These are phyloP conservation scores for Rhododendron molle DNA, from an alignment of 148 eudicot species.

Conservation along the genomic window DNA sequence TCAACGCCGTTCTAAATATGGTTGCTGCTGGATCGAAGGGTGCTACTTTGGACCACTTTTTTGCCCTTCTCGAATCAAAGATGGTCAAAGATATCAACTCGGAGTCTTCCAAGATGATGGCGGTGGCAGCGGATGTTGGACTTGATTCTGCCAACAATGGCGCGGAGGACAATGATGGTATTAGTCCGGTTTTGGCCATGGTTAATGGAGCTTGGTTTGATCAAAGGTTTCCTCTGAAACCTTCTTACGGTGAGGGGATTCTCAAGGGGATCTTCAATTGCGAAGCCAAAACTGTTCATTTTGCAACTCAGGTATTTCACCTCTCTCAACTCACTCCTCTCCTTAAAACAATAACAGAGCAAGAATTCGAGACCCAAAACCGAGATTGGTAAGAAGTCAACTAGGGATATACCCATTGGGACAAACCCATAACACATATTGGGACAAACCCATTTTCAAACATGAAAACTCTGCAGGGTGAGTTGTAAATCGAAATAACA, in stretches of 20 bases:
- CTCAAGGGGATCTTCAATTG: not conserved
- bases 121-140: not conserved
- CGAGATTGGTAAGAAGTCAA: too few relatives aligned
- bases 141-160: not conserved
- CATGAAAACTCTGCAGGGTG: too few relatives aligned
- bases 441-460: too few relatives aligned
- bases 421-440: too few relatives aligned
- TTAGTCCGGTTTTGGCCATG: not conserved
- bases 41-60: not conserved
- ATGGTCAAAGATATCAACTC: not conserved
- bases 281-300: not conserved
- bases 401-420: too few relatives aligned
- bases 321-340: not conserved
- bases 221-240: not conserved
- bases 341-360: too few relatives aligned
- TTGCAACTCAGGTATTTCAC: not conserved
- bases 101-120: not conserved
- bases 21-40: not conserved
- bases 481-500: too few relatives aligned
- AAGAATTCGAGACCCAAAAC: too few relatives aligned
- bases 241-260: not conserved
- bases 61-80: not conserved
- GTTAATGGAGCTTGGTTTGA: not conserved
- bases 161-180: not conserved
- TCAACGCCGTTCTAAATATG: conserved; percentile 2